These are phyloP conservation scores for Apiospora kogelbergensis DNA, from an alignment of 2,329 filamentous ascomycete genomes.

Conservation along the genomic window DNA sequence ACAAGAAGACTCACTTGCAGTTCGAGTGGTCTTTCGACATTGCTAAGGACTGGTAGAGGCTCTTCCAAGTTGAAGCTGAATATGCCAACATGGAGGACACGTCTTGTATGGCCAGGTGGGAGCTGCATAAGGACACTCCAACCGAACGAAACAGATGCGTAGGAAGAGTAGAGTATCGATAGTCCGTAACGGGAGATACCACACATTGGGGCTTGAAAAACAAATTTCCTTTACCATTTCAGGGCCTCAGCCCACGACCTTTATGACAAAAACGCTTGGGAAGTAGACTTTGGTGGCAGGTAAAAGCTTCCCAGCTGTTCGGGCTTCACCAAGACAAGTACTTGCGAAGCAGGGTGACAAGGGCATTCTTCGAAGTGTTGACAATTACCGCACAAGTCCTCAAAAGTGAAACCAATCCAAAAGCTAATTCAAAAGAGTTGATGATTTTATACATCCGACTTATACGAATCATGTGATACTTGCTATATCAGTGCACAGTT, in stretches of 20 bases:
- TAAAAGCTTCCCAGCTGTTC: not conserved
- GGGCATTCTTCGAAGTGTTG: not conserved
- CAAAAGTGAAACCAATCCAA: not conserved
- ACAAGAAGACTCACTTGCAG: constrained; percentile 83
- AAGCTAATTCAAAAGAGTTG: not conserved
- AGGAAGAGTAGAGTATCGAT: not conserved
- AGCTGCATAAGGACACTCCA: not conserved
- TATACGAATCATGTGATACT: not conserved
- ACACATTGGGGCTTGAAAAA: not conserved
- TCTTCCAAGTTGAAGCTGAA: not conserved
- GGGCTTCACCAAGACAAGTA: not conserved
- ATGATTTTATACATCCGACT: not conserved
- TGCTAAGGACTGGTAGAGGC: constrained; percentile 83
- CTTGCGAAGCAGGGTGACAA: not conserved
- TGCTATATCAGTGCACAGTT: not conserved
- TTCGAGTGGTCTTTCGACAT: constrained; percentile 98
- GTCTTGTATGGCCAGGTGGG: not conserved
- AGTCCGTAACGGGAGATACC: not conserved
- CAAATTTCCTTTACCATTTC: not conserved
- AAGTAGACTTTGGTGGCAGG: constrained; percentile 4
- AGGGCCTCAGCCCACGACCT: not conserved
- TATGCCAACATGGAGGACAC: not conserved
- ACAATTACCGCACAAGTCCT: not conserved
- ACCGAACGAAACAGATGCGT: not conserved
- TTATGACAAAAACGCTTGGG: not conserved